Evolutionary conservation across 495 filamentous ascomycete species (phyloP), one percentile per base, ranked within the genome.

Genomic region (Aspergillus biplanus): DNA sequence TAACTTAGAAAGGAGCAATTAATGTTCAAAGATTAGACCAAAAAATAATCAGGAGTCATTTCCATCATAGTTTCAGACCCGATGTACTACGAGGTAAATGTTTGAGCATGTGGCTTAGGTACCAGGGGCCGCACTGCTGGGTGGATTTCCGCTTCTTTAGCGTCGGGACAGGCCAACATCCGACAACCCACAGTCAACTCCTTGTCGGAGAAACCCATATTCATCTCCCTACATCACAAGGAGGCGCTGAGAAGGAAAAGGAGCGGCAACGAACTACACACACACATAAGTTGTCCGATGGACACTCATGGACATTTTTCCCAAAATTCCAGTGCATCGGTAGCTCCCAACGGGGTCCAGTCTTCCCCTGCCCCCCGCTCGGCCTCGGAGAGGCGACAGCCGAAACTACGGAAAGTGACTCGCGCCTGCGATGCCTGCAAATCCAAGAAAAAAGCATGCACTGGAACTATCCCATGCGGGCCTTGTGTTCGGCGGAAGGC

Each of bases 341-440:
- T 59, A 32, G 31, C 34, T 12, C 35, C 56, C 31, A 11, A 31
- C 6, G 49, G 31, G 0, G 12, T 11, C n/a, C 58, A 47, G 50
- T 35, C 47, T 5, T 52, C 58, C 21, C 46, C 57, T n/a, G 44
- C 44, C 21, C 33, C 18, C 31, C 57, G 44, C 32, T 52, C 48
- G 47, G 34, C 33, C 33, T 37, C 58, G n/a, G 33, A 15, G 5
- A 27, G 6, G 34, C 47, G 48, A 37, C 47, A 42, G 56, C 69
- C 59, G 58, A 71, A 71, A 57, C 7, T 62, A 35, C 62, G 67
- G 37, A 73, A 73, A 50, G 68, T 73, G 18, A 71, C 71, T 21
- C 63, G 71, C 18, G 71, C 71, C 12, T 73, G 68, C 37, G 69
- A 73, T 58, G 62, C 63, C 18, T 73, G 71, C 61, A 71, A 69